Conservation (phyloP, 805 yeast genomes). For the baker's yeast (Saccharomyces cerevisiae) region DNA sequence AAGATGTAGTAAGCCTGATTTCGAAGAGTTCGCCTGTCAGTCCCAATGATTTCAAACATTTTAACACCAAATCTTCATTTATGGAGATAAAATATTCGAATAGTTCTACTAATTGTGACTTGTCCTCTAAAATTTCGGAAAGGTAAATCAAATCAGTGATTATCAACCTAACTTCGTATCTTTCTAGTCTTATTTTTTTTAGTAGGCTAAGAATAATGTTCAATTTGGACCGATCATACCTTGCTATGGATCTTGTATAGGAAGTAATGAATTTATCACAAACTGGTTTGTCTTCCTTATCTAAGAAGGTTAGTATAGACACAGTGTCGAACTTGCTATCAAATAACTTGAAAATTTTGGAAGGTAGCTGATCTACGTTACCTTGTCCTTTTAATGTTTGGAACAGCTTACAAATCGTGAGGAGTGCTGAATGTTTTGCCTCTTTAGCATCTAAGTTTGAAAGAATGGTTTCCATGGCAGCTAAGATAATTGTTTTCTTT, state of each 20-base stretch:
- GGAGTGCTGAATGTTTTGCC: conserved; percentile 38
- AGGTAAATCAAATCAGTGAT: conserved; percentile 33
- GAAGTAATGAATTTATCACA: conserved; percentile 37
- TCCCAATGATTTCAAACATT: conserved; percentile 31
- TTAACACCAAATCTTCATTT: conserved; percentile 34
- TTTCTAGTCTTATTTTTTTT: conserved; percentile 28
- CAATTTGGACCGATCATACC: conserved; percentile 36
- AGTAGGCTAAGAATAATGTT: conserved; percentile 32
- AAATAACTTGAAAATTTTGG: conserved; percentile 31
- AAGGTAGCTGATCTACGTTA: conserved; percentile 35
- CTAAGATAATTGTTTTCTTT: conserved; percentile 42
- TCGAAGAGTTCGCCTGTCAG: conserved; percentile 43
- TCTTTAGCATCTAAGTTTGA: conserved; percentile 35
- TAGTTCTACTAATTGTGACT: conserved; percentile 32
- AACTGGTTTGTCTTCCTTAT: conserved; percentile 23
- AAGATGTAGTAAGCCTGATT: conserved; percentile 59
- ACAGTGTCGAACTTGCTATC: conserved; percentile 17
- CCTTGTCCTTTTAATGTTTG: conserved; percentile 39
- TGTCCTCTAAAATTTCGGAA: conserved; percentile 34
- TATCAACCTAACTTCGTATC: conserved; percentile 32
- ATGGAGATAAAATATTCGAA: conserved; percentile 34
- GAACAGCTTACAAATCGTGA: conserved; percentile 40
- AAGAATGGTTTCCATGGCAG: conserved; percentile 53
- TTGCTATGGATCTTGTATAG: conserved; percentile 37
- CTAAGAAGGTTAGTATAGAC: conserved; percentile 16